These are phyloP conservation scores for Coniferiporia sulphurascens DNA, from an alignment of 1,284 basidiomycete species.

Conservation along the genomic window DNA sequence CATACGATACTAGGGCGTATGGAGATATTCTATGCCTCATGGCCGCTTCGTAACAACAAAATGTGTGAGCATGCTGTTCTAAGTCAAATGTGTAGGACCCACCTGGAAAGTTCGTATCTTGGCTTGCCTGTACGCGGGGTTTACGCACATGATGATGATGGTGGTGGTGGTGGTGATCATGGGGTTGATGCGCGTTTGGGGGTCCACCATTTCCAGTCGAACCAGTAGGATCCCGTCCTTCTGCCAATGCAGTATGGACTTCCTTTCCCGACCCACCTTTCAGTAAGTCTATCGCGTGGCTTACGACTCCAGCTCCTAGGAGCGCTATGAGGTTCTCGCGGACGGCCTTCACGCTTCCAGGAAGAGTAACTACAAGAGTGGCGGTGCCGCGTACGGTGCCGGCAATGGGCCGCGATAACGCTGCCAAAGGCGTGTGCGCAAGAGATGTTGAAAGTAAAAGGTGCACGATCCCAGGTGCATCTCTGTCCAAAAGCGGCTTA, in stretches of 20 bases:
- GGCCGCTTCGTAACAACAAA: conserved; percentile 40
- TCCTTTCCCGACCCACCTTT: conserved; percentile 60
- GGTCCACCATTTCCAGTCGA: conserved; percentile 22
- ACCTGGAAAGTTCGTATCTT: conserved; percentile 2
- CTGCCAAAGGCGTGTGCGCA: conserved; percentile 72
- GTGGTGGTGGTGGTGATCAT: conserved; percentile 39
- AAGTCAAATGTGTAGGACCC: not conserved
- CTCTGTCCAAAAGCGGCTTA: conserved; percentile 62
- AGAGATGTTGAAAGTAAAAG: conserved; percentile 67
- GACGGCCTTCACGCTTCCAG: conserved; percentile 82
- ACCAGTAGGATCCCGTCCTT: conserved; percentile 20
- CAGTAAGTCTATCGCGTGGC: conserved; percentile 74
- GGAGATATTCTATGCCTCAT: conserved; percentile 70
- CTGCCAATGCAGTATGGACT: conserved; percentile 46
- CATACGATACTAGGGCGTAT: conserved; percentile 66
- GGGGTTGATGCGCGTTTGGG: conserved; percentile 33
- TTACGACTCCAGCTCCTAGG: conserved; percentile 46
- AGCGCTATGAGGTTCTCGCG: conserved; percentile 70
- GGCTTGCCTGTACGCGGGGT: conserved; percentile 5
- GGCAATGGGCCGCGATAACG: conserved; percentile 76
- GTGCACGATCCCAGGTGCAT: conserved; percentile 77
- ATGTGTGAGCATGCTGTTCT: conserved; percentile 30
- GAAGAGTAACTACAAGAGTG: conserved; percentile 74
- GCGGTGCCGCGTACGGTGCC: conserved; percentile 53
- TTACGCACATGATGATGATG: conserved; percentile 14